Conservation (phyloP, 1,284 basidiomycete species). For the Schizophyllum amplum region DNA sequence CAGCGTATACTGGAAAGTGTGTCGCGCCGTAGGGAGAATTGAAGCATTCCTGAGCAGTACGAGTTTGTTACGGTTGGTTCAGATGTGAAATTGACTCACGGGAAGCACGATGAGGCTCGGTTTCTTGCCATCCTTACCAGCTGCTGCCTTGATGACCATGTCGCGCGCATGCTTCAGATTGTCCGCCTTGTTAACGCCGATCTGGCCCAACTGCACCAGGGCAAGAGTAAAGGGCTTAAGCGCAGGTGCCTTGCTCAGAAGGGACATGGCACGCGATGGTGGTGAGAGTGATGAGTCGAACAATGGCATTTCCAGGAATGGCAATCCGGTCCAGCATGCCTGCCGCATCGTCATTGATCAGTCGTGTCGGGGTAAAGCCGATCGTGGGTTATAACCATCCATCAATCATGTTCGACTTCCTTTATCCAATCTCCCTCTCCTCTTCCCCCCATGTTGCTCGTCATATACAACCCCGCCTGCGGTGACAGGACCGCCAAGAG, state of each 20-base stretch:
- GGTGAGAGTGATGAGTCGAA: background rate
- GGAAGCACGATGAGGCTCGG: constrained; percentile 87
- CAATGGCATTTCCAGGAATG: background rate
- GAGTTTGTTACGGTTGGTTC: background rate
- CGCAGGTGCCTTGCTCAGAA: background rate
- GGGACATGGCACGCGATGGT: background rate
- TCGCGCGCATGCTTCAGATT: constrained; percentile 78
- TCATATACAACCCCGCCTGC: constrained; percentile 11
- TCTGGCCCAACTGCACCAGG: constrained; percentile 76
- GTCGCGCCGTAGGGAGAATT: constrained; percentile 93
- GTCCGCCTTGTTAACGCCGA: constrained; percentile 59
- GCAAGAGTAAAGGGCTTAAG: constrained; percentile 77
- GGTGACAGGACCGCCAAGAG: constrained; percentile 16
- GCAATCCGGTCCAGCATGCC: too few relatives aligned
- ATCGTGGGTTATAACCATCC: too few relatives aligned
- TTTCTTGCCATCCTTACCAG: constrained; percentile 34
- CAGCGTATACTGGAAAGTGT: constrained; percentile 81
- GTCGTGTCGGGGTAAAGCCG: too few relatives aligned
- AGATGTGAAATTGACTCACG: constrained; percentile 34
- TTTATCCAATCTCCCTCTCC: background rate
- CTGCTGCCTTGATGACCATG: constrained; percentile 68
- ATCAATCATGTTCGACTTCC: too few relatives aligned
- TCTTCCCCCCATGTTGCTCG: constrained; percentile 4
- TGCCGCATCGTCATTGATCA: too few relatives aligned
- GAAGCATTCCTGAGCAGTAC: constrained; percentile 77